Base-by-base conservation (phyloP, 345 rosid genomes). In the Corymbia maculata region DNA sequence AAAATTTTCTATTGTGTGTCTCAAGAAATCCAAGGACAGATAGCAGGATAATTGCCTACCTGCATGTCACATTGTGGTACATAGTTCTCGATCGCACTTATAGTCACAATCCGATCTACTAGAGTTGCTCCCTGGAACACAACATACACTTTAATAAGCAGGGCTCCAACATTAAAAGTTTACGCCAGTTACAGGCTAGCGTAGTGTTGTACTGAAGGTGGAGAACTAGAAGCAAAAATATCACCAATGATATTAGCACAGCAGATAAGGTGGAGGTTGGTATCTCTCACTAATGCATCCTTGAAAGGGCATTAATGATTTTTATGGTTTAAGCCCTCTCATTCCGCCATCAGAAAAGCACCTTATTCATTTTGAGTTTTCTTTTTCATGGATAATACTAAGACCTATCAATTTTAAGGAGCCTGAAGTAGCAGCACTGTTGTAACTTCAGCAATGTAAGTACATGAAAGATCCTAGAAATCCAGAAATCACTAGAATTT, bases 91-190 rank as follows among this genome's bases (percentile, higher is more conserved):
- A 94, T 98, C 28, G 89, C 91, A 86, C 89, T 92, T 90, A 98
- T 95, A 26, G 87, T 94, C 88, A 98, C 99, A 21, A 96, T 93
- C 89, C 91, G 94, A 93, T 98, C 99, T 19, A 98, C 95, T 51
- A 98, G 93, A 59, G 99, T 98, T 66, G 99, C 99, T 85, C 99
- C 98, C 99, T 98, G 93, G 88, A 93, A 79, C 57, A 53, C 51
- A 87, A 53, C 85, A 47, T 36, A 59, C 30, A 88, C 55, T 32
- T 85, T 50, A n/a, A 47, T 30, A 28, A 28, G 45, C 79, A 51
- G 51, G 68, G 32, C 32, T n/a, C 30, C 49, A 85, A 24, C 26
- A 32, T 55, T 44, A 87, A 55, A 88, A 21, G 80, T 36, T 42
- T 55, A 53, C 8, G 22, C 44, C 42, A 32, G 85, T 86, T 12